Evolutionary conservation across 73 alveolate genomes (phyloP), one percentile per base, ranked within the genome.

Genomic region (Paramecium tetraurelia): DNA sequence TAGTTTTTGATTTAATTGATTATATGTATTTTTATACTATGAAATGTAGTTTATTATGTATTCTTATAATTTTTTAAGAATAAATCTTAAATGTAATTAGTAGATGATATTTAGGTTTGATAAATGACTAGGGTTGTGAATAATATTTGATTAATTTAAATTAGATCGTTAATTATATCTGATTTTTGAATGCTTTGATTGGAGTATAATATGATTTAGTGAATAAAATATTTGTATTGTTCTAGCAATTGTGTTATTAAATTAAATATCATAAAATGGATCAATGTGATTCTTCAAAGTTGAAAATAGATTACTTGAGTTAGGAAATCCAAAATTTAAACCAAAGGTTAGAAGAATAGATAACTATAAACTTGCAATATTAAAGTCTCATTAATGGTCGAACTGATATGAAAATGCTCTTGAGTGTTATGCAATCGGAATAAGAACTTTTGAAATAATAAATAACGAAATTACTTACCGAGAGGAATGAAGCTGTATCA

Each of bases 401-500:
- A 72, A 72, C 86, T 29, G 86, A 72, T 72, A 33, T 72, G 57
- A 36, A 72, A 38, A 36, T 36, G 86, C 31, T 72, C 0, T 21
- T 72, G 38, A 40, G 86, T 72, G 59, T 40, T 33, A 36, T 20
- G 31, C 21, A 33, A 72, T 72, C 16, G 20, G 86, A 72, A 29
- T 38, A 72, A 20, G 59, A 72, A 72, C 59, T 72, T 29, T 43
- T 72, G 33, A 36, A 72, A 72, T 43, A 21, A 33, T 38, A 72
- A 72, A 72, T 36, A 36, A 43, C 36, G 16, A 72, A 72, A 43
- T 38, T 72, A 72, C 33, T 72, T 7, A 72, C 36, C 1, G 86
- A 72, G 18, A 31, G 86, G 33, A 72, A 72, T 72, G 63, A 72
- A 72, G 86, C 86, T 16, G 86, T 72, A 8, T 33, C 86, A 29